Conservation (phyloP, 2,329 filamentous ascomycete genomes). For the Elsinoe ampelina region DNA sequence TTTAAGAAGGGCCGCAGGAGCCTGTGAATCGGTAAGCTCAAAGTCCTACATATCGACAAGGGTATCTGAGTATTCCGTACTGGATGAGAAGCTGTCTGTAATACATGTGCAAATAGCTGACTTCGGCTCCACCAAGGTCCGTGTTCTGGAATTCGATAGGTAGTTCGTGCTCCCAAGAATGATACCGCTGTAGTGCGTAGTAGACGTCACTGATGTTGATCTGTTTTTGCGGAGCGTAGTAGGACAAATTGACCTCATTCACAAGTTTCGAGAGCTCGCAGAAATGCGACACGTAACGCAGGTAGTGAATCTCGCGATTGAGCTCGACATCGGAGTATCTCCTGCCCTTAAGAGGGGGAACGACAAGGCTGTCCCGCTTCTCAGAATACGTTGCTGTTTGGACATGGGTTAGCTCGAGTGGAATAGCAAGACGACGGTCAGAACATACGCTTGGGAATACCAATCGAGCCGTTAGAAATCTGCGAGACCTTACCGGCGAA, state of each 20-base stretch:
- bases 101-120: constrained; percentile 5
- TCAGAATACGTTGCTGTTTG: neutral
- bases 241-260: constrained; percentile 1
- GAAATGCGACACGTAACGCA: neutral
- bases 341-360: neutral
- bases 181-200: neutral
- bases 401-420: neutral
- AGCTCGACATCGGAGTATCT: neutral
- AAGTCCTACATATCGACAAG: neutral
- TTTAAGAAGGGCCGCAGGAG: neutral
- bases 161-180: constrained; percentile 2
- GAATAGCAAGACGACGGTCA: neutral
- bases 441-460: neutral
- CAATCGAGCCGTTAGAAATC: neutral
- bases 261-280: constrained; percentile 8
- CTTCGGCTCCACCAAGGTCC: neutral
- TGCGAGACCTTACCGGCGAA: constrained; percentile 3
- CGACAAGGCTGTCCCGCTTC: constrained; percentile 3
- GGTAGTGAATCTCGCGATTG: constrained; percentile 3
- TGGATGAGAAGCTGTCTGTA: constrained; percentile 1
- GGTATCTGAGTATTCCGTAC: neutral
- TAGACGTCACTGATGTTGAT: neutral
- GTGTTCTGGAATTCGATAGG: neutral
- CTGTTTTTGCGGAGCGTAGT: neutral
- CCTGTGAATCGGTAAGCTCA: neutral